Conservation (phyloP, 148 eudicot species). For the Amaranthus hypochondriacus region DNA sequence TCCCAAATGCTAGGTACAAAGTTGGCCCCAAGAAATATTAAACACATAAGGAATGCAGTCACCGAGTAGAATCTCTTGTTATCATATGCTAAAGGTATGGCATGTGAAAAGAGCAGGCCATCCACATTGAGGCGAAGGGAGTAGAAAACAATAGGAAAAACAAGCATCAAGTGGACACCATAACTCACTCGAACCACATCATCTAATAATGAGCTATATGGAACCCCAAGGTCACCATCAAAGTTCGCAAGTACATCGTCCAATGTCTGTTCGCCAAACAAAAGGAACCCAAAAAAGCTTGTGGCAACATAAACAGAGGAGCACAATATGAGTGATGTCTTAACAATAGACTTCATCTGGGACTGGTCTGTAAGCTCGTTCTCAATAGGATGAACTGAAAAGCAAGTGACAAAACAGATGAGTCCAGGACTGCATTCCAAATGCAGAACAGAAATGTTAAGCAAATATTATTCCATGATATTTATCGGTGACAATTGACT, state of each 20-base stretch:
- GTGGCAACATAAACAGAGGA: slow-evolving; percentile 59
- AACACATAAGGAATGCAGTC: slow-evolving; percentile 51
- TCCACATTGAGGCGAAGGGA: slow-evolving; percentile 77
- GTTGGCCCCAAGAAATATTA: slow-evolving; percentile 61
- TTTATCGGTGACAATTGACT: background rate
- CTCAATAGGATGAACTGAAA: slow-evolving; percentile 79
- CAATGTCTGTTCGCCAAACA: slow-evolving; percentile 59
- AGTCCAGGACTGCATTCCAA: background rate
- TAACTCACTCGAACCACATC: slow-evolving; percentile 73
- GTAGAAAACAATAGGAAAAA: slow-evolving; percentile 74
- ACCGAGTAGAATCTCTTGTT: slow-evolving; percentile 46
- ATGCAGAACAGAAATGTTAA: background rate
- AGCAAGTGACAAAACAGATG: background rate
- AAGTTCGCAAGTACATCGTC: slow-evolving; percentile 88
- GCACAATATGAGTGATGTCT: slow-evolving; percentile 55
- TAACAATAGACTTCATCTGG: slow-evolving; percentile 64
- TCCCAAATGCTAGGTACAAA: slow-evolving; percentile 78
- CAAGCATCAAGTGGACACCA: slow-evolving; percentile 79
- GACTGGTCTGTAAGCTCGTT: slow-evolving; percentile 66
- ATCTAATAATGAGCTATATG: slow-evolving; percentile 60
- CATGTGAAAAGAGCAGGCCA: slow-evolving; percentile 60
- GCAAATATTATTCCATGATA: background rate
- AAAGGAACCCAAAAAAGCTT: slow-evolving; percentile 73
- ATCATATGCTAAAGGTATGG: slow-evolving; percentile 52
- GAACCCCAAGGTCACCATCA: slow-evolving; percentile 74